These are phyloP conservation scores for Vitis hybrid DNA, from an alignment of 177 flowering plant species.

Conservation along the genomic window DNA sequence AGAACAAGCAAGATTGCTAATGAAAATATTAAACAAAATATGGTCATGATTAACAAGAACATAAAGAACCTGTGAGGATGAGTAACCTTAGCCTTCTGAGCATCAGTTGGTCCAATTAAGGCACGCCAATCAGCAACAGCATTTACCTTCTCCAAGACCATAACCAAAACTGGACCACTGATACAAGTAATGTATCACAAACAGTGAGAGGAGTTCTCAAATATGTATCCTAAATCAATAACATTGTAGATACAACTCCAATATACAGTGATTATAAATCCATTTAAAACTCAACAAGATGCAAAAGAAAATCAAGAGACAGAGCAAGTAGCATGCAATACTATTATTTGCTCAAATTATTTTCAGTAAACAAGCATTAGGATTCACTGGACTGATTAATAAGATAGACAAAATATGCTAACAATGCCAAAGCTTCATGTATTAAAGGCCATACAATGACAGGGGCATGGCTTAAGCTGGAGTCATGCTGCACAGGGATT, in stretches of 20 bases:
- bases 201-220: not conserved
- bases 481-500: too few species aligned
- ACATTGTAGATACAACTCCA: not conserved
- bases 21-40: not conserved
- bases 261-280: not conserved
- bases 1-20: not conserved
- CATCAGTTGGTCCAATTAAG: constrained; percentile 91
- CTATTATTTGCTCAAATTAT: too few species aligned
- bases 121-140: constrained; percentile 89
- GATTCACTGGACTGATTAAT: too few species aligned
- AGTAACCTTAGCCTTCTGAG: constrained; percentile 67
- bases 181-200: constrained; percentile 2
- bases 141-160: constrained; percentile 83
- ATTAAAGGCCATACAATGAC: too few species aligned
- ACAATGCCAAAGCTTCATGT: too few species aligned
- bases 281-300: too few species aligned
- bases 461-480: too few species aligned
- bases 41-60: not conserved
- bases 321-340: too few species aligned
- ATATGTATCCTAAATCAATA: not conserved
- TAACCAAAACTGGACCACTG: constrained; percentile 75
- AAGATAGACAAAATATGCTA: too few species aligned
- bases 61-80: constrained; percentile 69
- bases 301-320: too few species aligned
- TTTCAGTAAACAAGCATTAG: too few species aligned